Evolutionary conservation across 164 flowering plant genomes (phyloP), one percentile per base, ranked within the genome.

Genomic region (Magnolia kwangsiensis): DNA sequence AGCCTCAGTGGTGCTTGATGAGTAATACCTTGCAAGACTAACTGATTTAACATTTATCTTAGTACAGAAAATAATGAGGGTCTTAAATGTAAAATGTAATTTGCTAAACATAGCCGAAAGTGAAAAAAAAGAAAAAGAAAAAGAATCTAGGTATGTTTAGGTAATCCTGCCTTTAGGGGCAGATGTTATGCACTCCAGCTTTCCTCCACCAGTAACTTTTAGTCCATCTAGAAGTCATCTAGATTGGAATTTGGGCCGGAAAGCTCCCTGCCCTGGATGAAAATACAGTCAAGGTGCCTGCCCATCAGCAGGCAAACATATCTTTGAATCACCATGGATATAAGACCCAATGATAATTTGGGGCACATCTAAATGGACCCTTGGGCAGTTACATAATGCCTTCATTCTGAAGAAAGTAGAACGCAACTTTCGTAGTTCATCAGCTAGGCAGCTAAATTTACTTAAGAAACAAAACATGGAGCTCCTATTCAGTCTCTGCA

Each of bases 11-110:
- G 50, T 61, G 31, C 74, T 77, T 66, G 90, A 80, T 50, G 90
- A 83, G 80, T 80, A 87, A 83, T 78, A 80, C 78, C 86, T 89
- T 55, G 89, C 89, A 50, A 89, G 84, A 73, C 73, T 75, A 83
- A 84, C 93, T 92, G 86, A 51, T 49, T 72, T 16, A 58, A 58
- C 23, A 29, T 7, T 7, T 4, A 20, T 49, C 23, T 70, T 7
- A 70, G 58, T n/a, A 68, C 18, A 68, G 71, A 66, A 66, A 66
- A 23, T 10, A 29, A 68, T 37, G 29, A 19, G 50, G 19, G 19
- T 13, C 29, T 20, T 27, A 68, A 37, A 68, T 14, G 16, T 11
- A 11, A 55, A 55, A 55, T 16, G 18, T 3, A 55, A 55, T 55
- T 8, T 11, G 61, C 61, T 11, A 11, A 55, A 55, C 61, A 11